Conservation (phyloP, 345 rosid genomes). For the Cardiospermum halicacabum region DNA sequence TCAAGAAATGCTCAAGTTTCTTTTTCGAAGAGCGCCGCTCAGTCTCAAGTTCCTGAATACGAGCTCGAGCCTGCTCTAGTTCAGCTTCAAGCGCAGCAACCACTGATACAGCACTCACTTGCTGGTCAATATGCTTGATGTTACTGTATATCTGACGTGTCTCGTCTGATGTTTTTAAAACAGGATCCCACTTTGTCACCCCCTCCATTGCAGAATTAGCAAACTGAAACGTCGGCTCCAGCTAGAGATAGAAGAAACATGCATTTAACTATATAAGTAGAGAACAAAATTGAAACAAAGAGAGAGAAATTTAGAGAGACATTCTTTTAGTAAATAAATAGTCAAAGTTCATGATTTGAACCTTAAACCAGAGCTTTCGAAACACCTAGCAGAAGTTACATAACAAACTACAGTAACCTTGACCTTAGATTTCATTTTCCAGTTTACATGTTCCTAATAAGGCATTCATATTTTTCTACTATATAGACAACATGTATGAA, state of each 20-base stretch:
- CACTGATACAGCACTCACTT: constrained; percentile 53
- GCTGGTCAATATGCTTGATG: constrained; percentile 44
- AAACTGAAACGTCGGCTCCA: constrained; percentile 52
- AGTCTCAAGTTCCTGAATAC: constrained; percentile 57
- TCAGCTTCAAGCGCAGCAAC: constrained; percentile 61
- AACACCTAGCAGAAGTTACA: neutral
- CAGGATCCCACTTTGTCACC: constrained; percentile 81
- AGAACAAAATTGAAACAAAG: neutral
- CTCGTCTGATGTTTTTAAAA: constrained; percentile 43
- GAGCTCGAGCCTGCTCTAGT: constrained; percentile 57
- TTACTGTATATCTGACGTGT: constrained; percentile 39
- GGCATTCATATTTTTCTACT: neutral
- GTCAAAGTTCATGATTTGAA: neutral
- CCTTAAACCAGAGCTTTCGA: no score
- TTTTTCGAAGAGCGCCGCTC: constrained; percentile 66
- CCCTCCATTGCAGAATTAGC: constrained; percentile 73
- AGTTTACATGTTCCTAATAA: neutral
- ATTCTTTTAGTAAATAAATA: neutral
- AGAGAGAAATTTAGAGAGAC: neutral
- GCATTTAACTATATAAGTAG: constrained; percentile 8
- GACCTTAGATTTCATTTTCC: neutral
- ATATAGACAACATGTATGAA: neutral
- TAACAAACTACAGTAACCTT: neutral
- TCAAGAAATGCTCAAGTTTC: constrained; percentile 81
- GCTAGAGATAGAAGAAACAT: constrained; percentile 32